Conservation (phyloP, 2,329 filamentous ascomycete species). For the Hypoxylon sp. region DNA sequence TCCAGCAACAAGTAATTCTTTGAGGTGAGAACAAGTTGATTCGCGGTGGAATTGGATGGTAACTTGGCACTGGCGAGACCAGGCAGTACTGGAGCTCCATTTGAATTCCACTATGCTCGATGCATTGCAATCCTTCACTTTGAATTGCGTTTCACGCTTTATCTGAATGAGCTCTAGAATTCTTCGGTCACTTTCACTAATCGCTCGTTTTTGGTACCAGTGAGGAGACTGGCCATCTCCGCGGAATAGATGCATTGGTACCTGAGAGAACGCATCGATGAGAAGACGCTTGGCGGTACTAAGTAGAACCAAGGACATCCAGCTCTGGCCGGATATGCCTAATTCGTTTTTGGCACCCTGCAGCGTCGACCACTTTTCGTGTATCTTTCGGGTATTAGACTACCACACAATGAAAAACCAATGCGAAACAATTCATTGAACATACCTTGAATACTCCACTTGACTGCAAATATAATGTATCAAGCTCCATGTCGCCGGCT, state of each 20-base stretch:
- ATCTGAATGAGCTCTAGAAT: conserved; percentile 26
- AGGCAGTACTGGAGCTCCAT: conserved; percentile 24
- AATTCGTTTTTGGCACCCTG: conserved; percentile 10
- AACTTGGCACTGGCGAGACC: conserved; percentile 7
- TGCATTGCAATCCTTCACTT: background rate
- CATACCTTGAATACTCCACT: conserved; percentile 18
- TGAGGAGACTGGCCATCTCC: background rate
- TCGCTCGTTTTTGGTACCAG: conserved; percentile 20
- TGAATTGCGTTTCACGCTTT: conserved; percentile 2
- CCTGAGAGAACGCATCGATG: conserved; percentile 24
- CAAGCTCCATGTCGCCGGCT: conserved; percentile 9
- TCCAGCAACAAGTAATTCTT: background rate
- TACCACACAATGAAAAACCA: background rate
- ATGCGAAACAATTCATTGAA: background rate
- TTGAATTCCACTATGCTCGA: conserved; percentile 3
- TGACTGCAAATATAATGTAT: conserved; percentile 12
- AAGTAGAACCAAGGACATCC: background rate
- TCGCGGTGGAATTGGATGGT: conserved; percentile 21
- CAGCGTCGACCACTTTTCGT: conserved; percentile 35
- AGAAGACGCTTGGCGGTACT: conserved; percentile 26
- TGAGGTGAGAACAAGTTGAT: conserved; percentile 21
- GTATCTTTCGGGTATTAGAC: conserved; percentile 12
- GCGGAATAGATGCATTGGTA: background rate
- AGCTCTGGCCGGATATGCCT: background rate
- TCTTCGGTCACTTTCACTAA: conserved; percentile 22